phyloP scores from a whole-genome alignment of 2,329 filamentous ascomycete genomes.

The Tolypocladium pustulatum region DNA sequence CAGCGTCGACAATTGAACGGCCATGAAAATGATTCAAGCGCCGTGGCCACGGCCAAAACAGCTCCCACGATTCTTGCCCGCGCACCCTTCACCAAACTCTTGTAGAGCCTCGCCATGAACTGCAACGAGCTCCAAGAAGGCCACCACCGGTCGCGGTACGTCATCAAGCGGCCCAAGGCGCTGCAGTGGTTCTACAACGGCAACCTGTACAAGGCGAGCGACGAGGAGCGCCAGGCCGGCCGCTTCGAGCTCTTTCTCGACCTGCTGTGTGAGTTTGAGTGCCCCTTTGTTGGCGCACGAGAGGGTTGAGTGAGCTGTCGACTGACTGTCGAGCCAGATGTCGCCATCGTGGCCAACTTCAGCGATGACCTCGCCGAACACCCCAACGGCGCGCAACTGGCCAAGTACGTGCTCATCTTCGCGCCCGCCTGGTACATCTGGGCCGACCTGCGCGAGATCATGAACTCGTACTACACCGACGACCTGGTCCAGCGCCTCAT shows the following conservation, averaged over 20 bases:
- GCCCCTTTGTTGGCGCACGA: not conserved
- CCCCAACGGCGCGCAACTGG: slow-evolving; percentile 29
- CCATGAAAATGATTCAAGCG: not conserved
- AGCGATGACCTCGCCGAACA: slow-evolving; percentile 36
- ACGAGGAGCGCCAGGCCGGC: slow-evolving; percentile 32
- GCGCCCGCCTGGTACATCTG: slow-evolving; percentile 39
- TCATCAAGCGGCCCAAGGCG: slow-evolving; percentile 25
- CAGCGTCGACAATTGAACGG: not conserved
- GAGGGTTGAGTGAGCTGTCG: not conserved
- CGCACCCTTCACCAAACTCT: not conserved
- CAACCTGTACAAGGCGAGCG: slow-evolving; percentile 26
- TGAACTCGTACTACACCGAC: slow-evolving; percentile 43
- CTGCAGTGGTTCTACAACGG: slow-evolving; percentile 36
- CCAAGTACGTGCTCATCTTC: slow-evolving; percentile 37
- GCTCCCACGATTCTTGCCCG: not conserved
- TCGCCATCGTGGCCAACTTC: slow-evolving; percentile 39
- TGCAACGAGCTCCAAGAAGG: slow-evolving; percentile 25
- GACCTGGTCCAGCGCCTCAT: slow-evolving; percentile 34
- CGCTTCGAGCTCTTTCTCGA: slow-evolving; percentile 41
- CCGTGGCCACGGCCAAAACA: not conserved
- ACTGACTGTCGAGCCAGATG: slow-evolving; percentile 13
- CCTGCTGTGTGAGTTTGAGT: slow-evolving; percentile 25
- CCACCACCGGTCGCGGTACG: slow-evolving; percentile 18
- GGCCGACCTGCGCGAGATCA: slow-evolving; percentile 37
- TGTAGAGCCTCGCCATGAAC: slow-evolving; percentile 17